phyloP scores from a whole-genome alignment of 371 early-diverging fungal species.

The Actinomortierella ambigua region DNA sequence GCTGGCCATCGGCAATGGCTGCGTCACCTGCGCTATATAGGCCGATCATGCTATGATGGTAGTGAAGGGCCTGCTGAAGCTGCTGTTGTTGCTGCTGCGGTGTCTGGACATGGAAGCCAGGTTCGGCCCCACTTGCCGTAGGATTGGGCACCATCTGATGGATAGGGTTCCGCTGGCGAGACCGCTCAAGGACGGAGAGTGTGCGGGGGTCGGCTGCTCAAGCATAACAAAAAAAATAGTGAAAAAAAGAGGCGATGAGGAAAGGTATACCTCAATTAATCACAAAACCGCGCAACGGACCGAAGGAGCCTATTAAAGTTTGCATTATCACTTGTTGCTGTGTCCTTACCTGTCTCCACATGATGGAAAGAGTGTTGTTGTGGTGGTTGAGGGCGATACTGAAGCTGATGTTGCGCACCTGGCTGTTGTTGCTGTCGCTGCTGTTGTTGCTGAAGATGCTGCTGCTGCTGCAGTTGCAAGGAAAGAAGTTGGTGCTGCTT shows the following conservation, averaged over 20 bases:
- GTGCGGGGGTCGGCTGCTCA: too few species aligned
- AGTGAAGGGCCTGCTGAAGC: slow-evolving; percentile 2
- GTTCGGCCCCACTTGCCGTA: too few species aligned
- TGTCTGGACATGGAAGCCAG: background rate
- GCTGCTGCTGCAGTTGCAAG: slow-evolving; percentile 24
- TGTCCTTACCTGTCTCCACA: too few species aligned
- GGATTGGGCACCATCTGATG: background rate
- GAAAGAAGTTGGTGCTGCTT: background rate
- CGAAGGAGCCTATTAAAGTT: too few species aligned
- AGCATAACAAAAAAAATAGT: too few species aligned
- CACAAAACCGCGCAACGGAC: too few species aligned
- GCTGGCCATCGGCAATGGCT: too few species aligned
- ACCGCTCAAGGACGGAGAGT: background rate
- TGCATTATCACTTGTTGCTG: background rate
- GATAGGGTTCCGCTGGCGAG: background rate
- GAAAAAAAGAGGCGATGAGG: too few species aligned
- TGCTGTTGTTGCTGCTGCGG: slow-evolving; percentile 22
- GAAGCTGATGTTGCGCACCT: slow-evolving; percentile 15
- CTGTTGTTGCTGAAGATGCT: slow-evolving; percentile 22
- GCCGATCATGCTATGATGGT: background rate
- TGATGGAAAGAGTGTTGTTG: background rate
- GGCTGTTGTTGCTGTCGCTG: slow-evolving; percentile 29
- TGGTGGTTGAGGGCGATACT: slow-evolving; percentile 11
- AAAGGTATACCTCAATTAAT: too few species aligned
- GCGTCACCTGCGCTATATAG: background rate